phyloP scores from a whole-genome alignment of 106 monocot genomes.

The Allium fistulosum region DNA sequence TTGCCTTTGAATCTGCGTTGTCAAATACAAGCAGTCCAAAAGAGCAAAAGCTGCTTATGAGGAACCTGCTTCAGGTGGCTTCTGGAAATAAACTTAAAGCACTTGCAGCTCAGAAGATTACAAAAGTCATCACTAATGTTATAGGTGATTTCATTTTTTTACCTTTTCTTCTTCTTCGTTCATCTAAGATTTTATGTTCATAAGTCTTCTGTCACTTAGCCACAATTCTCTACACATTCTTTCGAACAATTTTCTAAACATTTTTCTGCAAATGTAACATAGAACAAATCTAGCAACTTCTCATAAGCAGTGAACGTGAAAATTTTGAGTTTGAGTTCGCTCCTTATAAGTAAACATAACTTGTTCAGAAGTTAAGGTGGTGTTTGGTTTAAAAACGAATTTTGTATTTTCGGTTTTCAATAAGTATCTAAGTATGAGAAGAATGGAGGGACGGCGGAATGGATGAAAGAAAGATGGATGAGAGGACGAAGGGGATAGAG shows the following conservation, averaged over 20 bases:
- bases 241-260: not conserved
- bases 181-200: not conserved
- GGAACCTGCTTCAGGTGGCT: conserved; percentile 65
- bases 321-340: too few relatives aligned
- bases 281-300: too few relatives aligned
- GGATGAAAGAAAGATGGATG: too few relatives aligned
- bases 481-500: too few relatives aligned
- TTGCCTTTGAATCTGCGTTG: conserved; percentile 79
- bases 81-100: conserved; percentile 83
- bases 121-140: conserved; percentile 85
- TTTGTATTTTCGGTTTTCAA: too few relatives aligned
- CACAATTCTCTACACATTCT: not conserved
- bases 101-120: conserved; percentile 60
- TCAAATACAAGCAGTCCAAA: conserved; percentile 83
- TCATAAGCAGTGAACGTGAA: too few relatives aligned
- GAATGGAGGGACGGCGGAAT: too few relatives aligned
- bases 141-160: conserved; percentile 36
- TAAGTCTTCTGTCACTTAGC: not conserved
- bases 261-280: too few relatives aligned
- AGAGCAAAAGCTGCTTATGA: conserved; percentile 86
- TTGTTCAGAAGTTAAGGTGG: too few relatives aligned
- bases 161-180: not conserved
- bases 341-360: too few relatives aligned
- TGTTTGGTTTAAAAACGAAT: too few relatives aligned
- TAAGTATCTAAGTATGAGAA: too few relatives aligned